Conservation (phyloP, 139 green algal genomes). For the Marvania coccoides region DNA sequence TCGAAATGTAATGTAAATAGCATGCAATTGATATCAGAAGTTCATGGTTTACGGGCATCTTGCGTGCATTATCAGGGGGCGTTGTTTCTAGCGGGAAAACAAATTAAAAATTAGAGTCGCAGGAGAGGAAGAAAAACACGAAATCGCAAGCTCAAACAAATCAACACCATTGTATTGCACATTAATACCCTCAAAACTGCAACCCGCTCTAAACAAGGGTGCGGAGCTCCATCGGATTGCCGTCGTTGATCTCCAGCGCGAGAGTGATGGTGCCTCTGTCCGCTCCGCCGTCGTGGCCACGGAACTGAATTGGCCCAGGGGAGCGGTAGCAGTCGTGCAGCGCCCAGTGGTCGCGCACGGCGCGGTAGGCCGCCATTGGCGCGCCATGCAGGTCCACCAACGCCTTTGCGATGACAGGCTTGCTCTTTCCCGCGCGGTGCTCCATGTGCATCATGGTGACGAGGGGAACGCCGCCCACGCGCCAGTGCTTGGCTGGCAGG, state of each 20-base stretch:
- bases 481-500: constrained; percentile 30
- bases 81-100: no score
- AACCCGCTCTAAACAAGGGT: no score
- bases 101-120: no score
- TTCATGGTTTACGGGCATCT: no score
- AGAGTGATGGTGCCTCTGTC: constrained; percentile 42
- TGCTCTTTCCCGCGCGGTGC: constrained; percentile 31
- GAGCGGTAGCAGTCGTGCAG: constrained; percentile 37
- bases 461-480: constrained; percentile 47
- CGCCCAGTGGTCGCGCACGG: constrained; percentile 31
- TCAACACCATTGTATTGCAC: no score
- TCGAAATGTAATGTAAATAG: no score
- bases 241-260: constrained; percentile 39
- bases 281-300: constrained; percentile 6
- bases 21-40: no score
- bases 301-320: constrained; percentile 57
- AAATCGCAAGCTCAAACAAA: no score
- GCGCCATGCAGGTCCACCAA: constrained; percentile 49
- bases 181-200: no score
- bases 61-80: no score
- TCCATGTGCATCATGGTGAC: constrained; percentile 50
- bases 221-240: constrained; percentile 15
- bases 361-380: constrained; percentile 29
- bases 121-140: no score
- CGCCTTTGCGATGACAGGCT: constrained; percentile 46